Evolutionary conservation across 176 grass and related monocot species (phyloP), one percentile per base, ranked within the genome.

Genomic region (Hyparrhenia diplandra): DNA sequence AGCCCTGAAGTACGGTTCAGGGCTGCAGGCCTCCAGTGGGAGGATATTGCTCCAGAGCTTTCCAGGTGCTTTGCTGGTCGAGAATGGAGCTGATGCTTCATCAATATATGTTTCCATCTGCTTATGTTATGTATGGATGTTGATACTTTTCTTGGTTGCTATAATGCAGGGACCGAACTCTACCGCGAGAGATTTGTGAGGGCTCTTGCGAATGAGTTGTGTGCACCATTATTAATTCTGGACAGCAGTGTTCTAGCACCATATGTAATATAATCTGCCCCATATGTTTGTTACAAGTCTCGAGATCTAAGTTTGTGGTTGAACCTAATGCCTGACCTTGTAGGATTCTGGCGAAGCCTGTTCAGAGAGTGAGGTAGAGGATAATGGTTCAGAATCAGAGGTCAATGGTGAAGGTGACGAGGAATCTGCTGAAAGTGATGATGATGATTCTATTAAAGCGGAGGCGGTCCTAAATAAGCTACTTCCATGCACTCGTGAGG

Each of bases 241-340:
- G 96, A 98, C 76, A 98, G 92, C 90, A 93, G 87, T 84, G 85
- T 95, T 77, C 86, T 98, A 49, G 86, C 92, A 80, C 86, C 96
- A 80, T 88, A 82, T 84, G 96, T 98, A 98, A 93, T 82, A 63
- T 83, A 67, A 58, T 30, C 16, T 43, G 1, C 23, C 10, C 11
- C 23, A 35, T 12, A 10, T 31, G 64, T n/a, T n/a, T n/a, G n/a
- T 81, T 63, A 45, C 9, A 70, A 36, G 10, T 69, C 28, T 35
- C 36, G 45, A 70, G 10, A 30, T 40, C 18, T 4, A 8, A 7
- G 6, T 82, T 64, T 61, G 43, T 73, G 11, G 35, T 10, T 46
- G 34, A 78, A 85, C 17, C 55, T 89, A 82, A 80, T 78, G 21
- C 21, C 78, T 78, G 36, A 49, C 46, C 58, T 82, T 73, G 45